Evolutionary conservation across 164 flowering plant species (phyloP).

Genomic region (Akebia trifoliata): DNA sequence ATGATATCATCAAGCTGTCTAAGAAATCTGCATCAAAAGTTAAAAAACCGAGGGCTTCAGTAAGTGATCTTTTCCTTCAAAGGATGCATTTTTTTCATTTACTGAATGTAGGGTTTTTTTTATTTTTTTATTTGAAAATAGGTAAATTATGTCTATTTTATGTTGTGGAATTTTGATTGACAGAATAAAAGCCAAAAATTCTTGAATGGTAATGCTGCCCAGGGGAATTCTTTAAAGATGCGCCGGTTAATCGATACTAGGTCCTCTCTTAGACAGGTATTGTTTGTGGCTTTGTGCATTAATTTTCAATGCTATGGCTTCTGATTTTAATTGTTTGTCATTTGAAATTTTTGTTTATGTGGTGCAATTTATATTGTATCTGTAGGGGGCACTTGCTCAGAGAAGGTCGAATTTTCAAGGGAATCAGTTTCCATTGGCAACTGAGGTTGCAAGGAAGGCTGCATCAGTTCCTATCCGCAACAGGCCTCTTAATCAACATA

Average conservation of each 20-base stretch:
- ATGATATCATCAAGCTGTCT: conserved; percentile 90
- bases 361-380: background rate
- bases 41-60: conserved; percentile 51
- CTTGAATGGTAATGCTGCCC: conserved; percentile 19
- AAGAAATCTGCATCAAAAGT: conserved; percentile 32
- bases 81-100: background rate
- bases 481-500: conserved; percentile 37
- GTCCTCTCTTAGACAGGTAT: conserved; percentile 81
- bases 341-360: background rate
- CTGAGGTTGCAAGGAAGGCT: conserved; percentile 72
- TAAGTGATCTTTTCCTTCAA: conserved; percentile 23
- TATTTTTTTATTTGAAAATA: background rate
- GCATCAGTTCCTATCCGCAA: conserved; percentile 52
- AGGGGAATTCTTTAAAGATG: conserved; percentile 45
- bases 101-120: background rate
- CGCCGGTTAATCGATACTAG: conserved; percentile 63
- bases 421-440: conserved; percentile 66
- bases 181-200: conserved; percentile 53
- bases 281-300: background rate
- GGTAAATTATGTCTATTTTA: background rate
- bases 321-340: background rate
- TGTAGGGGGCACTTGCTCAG: conserved; percentile 74
- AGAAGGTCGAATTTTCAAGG: conserved; percentile 77
- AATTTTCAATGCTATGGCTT: background rate
- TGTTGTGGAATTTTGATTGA: background rate